These are phyloP conservation scores for Termitomyces sp. DNA, from an alignment of 768 basidiomycete species.

Conservation along the genomic window DNA sequence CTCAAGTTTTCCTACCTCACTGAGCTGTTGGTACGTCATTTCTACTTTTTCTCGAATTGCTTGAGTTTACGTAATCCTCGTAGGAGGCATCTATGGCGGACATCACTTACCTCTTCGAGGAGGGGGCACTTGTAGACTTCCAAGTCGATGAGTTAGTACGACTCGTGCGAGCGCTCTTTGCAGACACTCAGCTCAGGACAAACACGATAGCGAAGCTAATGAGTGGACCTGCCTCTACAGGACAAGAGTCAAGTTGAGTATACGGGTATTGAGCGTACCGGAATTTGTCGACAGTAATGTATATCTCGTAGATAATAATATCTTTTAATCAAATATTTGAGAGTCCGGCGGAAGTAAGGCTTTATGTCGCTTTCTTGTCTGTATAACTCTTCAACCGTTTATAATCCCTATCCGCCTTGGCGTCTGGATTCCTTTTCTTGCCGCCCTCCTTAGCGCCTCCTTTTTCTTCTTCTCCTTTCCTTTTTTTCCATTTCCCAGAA, in stretches of 20 bases:
- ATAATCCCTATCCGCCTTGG: slow-evolving; percentile 51
- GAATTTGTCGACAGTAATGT: neutral
- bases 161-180: slow-evolving; percentile 83
- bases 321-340: neutral
- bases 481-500: slow-evolving; percentile 61
- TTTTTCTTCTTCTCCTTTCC: slow-evolving; percentile 43
- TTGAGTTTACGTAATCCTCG: neutral
- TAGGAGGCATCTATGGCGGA: slow-evolving; percentile 92
- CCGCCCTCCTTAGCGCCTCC: slow-evolving; percentile 30
- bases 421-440: slow-evolving; percentile 35
- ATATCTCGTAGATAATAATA: neutral
- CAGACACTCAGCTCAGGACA: slow-evolving; percentile 77
- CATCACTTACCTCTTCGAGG: slow-evolving; percentile 87
- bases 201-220: slow-evolving; percentile 74
- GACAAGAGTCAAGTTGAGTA: slow-evolving; percentile 2
- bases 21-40: slow-evolving; percentile 73
- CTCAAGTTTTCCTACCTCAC: slow-evolving; percentile 92
- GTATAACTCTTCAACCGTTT: slow-evolving; percentile 42
- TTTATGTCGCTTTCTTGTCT: slow-evolving; percentile 27
- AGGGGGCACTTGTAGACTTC: slow-evolving; percentile 88
- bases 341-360: neutral
- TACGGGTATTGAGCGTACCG: neutral
- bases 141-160: slow-evolving; percentile 74
- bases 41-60: neutral
- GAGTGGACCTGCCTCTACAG: slow-evolving; percentile 36